Evolutionary conservation across 768 basidiomycete species (phyloP).

Genomic region (Boletus vinaceobasis): DNA sequence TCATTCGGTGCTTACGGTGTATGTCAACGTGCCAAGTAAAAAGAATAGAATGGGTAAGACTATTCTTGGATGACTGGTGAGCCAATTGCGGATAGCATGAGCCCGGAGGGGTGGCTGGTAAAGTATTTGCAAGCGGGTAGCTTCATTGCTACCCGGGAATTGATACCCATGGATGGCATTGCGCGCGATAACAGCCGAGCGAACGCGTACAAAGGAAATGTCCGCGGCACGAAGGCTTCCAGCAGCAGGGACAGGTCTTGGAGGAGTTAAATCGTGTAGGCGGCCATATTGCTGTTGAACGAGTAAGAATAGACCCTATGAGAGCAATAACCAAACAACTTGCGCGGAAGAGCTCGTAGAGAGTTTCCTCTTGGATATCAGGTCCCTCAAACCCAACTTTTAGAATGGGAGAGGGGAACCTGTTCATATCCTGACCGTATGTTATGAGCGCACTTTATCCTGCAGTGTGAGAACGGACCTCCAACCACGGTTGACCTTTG

Average conservation of each 20-base stretch:
- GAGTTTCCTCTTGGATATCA: slow-evolving; percentile 73
- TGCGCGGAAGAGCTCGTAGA: slow-evolving; percentile 79
- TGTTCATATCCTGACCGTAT: slow-evolving; percentile 68
- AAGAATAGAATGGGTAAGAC: slow-evolving; percentile 79
- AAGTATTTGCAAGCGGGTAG: slow-evolving; percentile 48
- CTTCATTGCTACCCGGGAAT: slow-evolving; percentile 28
- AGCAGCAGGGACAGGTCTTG: slow-evolving; percentile 60
- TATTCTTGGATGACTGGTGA: slow-evolving; percentile 82
- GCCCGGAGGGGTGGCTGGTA: slow-evolving; percentile 67
- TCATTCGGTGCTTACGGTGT: slow-evolving; percentile 57
- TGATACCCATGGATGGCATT: slow-evolving; percentile 72
- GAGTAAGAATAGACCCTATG: background rate
- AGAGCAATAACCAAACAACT: slow-evolving; percentile 22
- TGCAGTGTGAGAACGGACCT: slow-evolving; percentile 44
- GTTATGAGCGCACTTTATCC: background rate
- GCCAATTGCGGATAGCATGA: slow-evolving; percentile 72
- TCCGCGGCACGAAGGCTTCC: slow-evolving; percentile 65
- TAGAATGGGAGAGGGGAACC: slow-evolving; percentile 71
- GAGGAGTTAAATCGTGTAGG: slow-evolving; percentile 62
- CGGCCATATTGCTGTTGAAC: slow-evolving; percentile 71
- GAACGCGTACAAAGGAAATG: slow-evolving; percentile 58
- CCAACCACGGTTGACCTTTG: slow-evolving; percentile 75
- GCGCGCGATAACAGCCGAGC: slow-evolving; percentile 75
- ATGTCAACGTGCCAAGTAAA: slow-evolving; percentile 84
- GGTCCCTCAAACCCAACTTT: slow-evolving; percentile 87